phyloP scores from a whole-genome alignment of 257 asterid genomes.

The Anisodus acutangulus region DNA sequence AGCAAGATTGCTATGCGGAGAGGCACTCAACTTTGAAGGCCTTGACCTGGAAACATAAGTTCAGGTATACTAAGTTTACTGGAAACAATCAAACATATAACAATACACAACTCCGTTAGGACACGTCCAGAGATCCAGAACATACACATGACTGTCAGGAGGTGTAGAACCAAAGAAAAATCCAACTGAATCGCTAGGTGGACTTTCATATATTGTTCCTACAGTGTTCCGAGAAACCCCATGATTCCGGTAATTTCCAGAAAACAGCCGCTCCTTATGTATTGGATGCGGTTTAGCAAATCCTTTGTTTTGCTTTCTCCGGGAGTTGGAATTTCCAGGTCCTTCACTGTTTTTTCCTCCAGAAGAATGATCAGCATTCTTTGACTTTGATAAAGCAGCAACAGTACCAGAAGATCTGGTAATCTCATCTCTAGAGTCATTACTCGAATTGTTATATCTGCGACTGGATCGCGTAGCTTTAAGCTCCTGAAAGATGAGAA shows the following conservation, averaged over 20 bases:
- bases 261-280: conserved; percentile 68
- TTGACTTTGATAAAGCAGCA: conserved; percentile 48
- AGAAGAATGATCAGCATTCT: conserved; percentile 51
- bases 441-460: conserved; percentile 45
- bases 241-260: conserved; percentile 55
- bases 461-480: conserved; percentile 55
- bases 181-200: conserved; percentile 80
- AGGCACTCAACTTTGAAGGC: conserved; percentile 71
- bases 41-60: conserved; percentile 50
- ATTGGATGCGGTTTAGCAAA: conserved; percentile 61
- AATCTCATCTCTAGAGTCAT: conserved; percentile 53
- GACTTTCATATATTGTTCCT: conserved; percentile 70
- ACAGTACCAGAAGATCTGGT: conserved; percentile 46
- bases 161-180: conserved; percentile 93
- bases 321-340: conserved; percentile 51
- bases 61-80: conserved; percentile 28
- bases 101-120: background rate
- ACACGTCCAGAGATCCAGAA: background rate
- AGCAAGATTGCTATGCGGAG: conserved; percentile 64
- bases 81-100: conserved; percentile 11
- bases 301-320: conserved; percentile 66
- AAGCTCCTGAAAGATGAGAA: conserved; percentile 64
- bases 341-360: conserved; percentile 57
- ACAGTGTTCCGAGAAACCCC: conserved; percentile 52
- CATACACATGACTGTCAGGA: conserved; percentile 83